Conservation (phyloP, 441 rosid species). For the Erodium trifolium region DNA sequence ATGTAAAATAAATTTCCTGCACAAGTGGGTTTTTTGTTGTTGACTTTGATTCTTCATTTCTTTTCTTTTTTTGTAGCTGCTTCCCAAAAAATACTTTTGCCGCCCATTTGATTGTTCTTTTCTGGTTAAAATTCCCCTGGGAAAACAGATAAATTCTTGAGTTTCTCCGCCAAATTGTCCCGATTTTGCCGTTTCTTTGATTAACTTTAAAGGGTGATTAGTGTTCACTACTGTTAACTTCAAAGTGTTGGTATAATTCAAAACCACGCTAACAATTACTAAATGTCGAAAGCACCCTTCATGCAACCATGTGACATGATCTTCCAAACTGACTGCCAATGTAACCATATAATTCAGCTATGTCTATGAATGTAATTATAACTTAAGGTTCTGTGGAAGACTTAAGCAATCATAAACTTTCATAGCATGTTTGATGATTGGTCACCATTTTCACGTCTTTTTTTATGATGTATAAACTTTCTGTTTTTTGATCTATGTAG, state of each 20-base stretch:
- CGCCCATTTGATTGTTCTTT: not conserved
- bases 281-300: too few relatives aligned
- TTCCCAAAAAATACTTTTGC: not conserved
- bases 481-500: not conserved
- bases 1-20: not conserved
- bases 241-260: too few relatives aligned
- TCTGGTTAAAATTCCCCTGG: not conserved
- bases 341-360: not conserved
- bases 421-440: not conserved
- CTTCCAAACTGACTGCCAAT: not conserved
- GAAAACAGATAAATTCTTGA: not conserved
- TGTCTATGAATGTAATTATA: not conserved
- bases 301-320: not conserved
- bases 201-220: not conserved
- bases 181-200: not conserved
- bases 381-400: not conserved
- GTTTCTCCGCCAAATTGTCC: not conserved
- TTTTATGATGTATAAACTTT: not conserved
- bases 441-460: not conserved
- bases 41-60: slow-evolving; percentile 4
- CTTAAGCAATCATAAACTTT: not conserved
- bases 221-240: too few relatives aligned
- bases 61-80: not conserved
- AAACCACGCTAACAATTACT: too few relatives aligned
- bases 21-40: not conserved